Evolutionary conservation across 2,329 filamentous ascomycete genomes (phyloP), one percentile per base, ranked within the genome.

Genomic region (Alternaria arbusti): DNA sequence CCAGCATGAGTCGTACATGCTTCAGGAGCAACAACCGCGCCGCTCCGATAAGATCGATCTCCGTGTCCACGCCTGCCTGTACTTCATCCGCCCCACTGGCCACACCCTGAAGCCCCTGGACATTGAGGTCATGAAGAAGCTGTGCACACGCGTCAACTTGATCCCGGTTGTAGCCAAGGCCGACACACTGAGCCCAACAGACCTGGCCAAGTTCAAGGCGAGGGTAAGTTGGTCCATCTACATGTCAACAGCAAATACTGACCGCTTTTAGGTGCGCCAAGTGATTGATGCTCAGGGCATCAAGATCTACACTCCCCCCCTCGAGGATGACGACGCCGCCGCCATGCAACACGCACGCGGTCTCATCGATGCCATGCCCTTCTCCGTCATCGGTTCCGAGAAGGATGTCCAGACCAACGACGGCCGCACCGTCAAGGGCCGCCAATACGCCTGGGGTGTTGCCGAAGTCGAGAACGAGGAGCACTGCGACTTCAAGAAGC

Each of bases 401-500:
- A 98, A 97, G 87, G 96, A 99, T 76, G 96, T 99, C 74, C 97
- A 97, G 89, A 97, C 94, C 59, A 87, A 90, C 75, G 96, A 99
- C 78, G 94, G 93, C 76, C 95, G 95, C 81, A 96, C 97, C 70
- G 94, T 98, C 82, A 99, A 99, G 89, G 96, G 96, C 72, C 94
- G 96, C 69, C 96, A 99, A 84, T 99, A 99, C 85, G 93, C 94
- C 59, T 99, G 96, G 96, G 96, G 96, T 87, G 96, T 99, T 76
- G 96, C 96, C 66, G 96, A 99, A 84, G 96, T 99, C 56, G 96
- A 99, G 88, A 99, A 99, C 80, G 96, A 99, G 85, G 96, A 99
- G 81, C 96, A 99, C 88, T 99, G 96, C 85, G 96, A 99, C 84
- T 99, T 99, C 88, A 99, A 99, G 91, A 99, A 99, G 88, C 91